Percentiles rank a stretch among this genome's conserved stretches.
Conservation (phyloP, 805 yeast species). For the Candida ulmi region DNA sequence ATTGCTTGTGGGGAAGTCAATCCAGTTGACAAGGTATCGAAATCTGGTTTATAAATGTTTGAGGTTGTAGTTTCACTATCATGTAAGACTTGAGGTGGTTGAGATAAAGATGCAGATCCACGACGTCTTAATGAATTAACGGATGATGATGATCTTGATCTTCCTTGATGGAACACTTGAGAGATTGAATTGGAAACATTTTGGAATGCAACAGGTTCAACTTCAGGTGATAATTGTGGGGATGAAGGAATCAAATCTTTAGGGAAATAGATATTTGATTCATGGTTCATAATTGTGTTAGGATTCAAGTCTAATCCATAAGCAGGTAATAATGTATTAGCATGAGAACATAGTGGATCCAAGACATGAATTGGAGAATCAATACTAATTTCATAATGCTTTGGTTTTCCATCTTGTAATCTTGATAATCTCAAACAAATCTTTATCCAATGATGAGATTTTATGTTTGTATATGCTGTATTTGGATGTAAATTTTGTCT, state of each 20-base stretch:
- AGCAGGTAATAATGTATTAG: slow-evolving; percentile 72
- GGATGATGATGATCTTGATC: slow-evolving; percentile 27
- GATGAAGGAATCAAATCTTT: slow-evolving; percentile 28
- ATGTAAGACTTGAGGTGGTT: not conserved
- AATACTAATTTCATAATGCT: slow-evolving; percentile 89
- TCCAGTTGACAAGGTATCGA: slow-evolving; percentile 39
- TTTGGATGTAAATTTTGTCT: slow-evolving; percentile 73
- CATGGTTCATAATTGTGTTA: slow-evolving; percentile 16
- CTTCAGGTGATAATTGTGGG: slow-evolving; percentile 53
- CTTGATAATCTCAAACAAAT: slow-evolving; percentile 75
- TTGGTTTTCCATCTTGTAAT: slow-evolving; percentile 61
- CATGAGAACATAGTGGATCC: slow-evolving; percentile 73
- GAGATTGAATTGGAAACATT: not conserved
- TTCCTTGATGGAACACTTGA: slow-evolving; percentile 20
- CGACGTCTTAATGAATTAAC: not conserved
- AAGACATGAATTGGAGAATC: slow-evolving; percentile 90
- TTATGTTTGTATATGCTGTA: slow-evolving; percentile 72
- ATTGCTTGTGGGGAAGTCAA: slow-evolving; percentile 60
- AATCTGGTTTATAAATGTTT: slow-evolving; percentile 56
- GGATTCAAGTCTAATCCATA: slow-evolving; percentile 35
- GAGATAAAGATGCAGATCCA: not conserved
- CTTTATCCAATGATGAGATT: slow-evolving; percentile 94
- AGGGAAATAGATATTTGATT: slow-evolving; percentile 36
- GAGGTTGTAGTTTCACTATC: slow-evolving; percentile 19
- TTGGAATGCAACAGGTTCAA: slow-evolving; percentile 35